phyloP scores from a whole-genome alignment of 768 basidiomycete genomes.

The Termitomyces sp. region DNA sequence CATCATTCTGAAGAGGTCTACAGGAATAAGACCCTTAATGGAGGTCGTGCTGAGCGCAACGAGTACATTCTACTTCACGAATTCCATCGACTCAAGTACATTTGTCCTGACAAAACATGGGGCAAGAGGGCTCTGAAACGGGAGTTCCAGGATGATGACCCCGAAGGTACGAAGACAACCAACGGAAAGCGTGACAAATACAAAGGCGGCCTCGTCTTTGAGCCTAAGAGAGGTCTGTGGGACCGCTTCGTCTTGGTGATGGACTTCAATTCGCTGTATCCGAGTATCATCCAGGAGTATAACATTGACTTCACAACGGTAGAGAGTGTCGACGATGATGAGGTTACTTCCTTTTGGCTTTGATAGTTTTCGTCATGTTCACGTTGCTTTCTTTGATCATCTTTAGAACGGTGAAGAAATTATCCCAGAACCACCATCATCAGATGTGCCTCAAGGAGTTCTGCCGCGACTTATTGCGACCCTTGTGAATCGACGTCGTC shows the following conservation, averaged over 20 bases:
- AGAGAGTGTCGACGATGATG: constrained; percentile 63
- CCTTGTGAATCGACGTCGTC: constrained; percentile 82
- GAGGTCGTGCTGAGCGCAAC: constrained; percentile 97
- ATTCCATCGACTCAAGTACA: constrained; percentile 93
- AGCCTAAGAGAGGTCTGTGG: constrained; percentile 94
- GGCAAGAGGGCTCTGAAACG: constrained; percentile 64
- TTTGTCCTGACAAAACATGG: constrained; percentile 92
- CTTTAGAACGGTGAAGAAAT: constrained; percentile 62
- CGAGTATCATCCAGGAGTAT: constrained; percentile 98
- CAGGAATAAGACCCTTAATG: constrained; percentile 97
- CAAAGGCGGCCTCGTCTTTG: constrained; percentile 97
- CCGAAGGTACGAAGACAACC: constrained; percentile 50
- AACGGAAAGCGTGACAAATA: constrained; percentile 90
- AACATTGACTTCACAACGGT: constrained; percentile 99
- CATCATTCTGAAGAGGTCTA: neutral
- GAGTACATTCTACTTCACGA: constrained; percentile 98
- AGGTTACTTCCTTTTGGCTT: constrained; percentile 18
- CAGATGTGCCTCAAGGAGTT: constrained; percentile 74
- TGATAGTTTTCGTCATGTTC: neutral
- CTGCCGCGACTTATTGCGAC: constrained; percentile 98
- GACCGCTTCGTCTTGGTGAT: constrained; percentile 97
- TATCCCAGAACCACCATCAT: constrained; percentile 82
- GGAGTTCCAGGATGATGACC: constrained; percentile 49
- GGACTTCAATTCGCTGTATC: constrained; percentile 99
- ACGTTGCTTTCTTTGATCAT: neutral